A percentile compares a stretch with the other conserved stretches of the same genome.
phyloP scores from a whole-genome alignment of 1,284 basidiomycete species.

The Rhodotorula sp. region DNA sequence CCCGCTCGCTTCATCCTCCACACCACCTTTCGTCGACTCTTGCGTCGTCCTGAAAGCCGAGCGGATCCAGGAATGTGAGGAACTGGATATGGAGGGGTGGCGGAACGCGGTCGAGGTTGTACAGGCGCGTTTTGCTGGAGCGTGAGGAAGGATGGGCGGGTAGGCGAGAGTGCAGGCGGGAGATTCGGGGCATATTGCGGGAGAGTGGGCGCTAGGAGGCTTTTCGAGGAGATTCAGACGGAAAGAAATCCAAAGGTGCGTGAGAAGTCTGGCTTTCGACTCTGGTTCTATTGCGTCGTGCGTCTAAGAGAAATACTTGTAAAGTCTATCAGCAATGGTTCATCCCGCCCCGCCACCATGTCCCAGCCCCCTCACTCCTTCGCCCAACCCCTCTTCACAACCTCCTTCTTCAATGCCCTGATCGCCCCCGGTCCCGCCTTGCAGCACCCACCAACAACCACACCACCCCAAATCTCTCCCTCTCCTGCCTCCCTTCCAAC shows the following conservation, averaged over 20 bases:
- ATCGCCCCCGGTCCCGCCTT: conserved; percentile 35
- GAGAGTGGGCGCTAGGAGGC: not conserved
- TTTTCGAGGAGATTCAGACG: no score
- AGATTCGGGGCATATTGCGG: not conserved
- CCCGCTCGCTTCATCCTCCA: not conserved
- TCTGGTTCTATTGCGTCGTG: no score
- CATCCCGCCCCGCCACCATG: not conserved
- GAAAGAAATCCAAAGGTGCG: no score
- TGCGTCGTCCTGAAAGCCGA: conserved; percentile 1
- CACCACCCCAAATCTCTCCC: conserved; percentile 18
- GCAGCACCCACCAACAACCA: conserved; percentile 35
- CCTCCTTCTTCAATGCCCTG: conserved; percentile 18
- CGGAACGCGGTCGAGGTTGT: conserved; percentile 1
- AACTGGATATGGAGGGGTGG: conserved; percentile 27
- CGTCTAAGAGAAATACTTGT: no score
- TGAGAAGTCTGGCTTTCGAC: no score
- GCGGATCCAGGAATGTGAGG: conserved; percentile 8
- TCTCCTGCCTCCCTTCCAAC: not conserved
- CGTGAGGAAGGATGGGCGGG: no score
- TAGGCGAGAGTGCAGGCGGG: not conserved
- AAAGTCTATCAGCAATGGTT: no score
- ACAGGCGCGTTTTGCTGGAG: not conserved
- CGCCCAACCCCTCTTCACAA: conserved; percentile 14
- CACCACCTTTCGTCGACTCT: not conserved
- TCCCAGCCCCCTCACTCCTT: not conserved